Base-by-base conservation (phyloP, 108 stramenopile genomes). In the Stephanodiscus triporus region DNA sequence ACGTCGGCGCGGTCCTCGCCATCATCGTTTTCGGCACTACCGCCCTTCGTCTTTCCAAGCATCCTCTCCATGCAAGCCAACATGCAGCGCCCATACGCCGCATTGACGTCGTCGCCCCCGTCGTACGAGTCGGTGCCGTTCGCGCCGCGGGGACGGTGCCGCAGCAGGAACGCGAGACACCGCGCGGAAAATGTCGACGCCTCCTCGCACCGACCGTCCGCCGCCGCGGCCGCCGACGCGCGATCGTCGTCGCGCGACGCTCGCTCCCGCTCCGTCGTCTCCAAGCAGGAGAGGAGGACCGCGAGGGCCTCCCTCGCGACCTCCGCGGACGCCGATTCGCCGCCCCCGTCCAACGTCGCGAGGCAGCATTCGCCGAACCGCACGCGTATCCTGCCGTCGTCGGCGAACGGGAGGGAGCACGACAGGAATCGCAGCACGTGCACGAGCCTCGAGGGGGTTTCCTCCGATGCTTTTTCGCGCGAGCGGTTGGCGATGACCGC, bases 161-260 rank as follows among this genome's bases (percentile, higher is more conserved):
- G 87, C 9, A 89, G 63, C 38, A 89, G 68, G 54, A 76, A 88
- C 7, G 91, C 87, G 23, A 88, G 60, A 17, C 87, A 78, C n/a
- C 89, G 74, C 0, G 85, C 68, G n/a, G 87, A 80, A 70, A 87
- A 84, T 22, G 66, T 68, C 22, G 81, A 58, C 30, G 83, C 20
- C 23, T 78, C 70, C 42, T 70, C 68, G 22, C 23, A 0, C 4
- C 16, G 4, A 29, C 29, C 29, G 27, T n/a, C 27, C 27, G 27
- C 4, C 16, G 9, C 49, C 8, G 48, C 34, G 34, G 13, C 24
- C 9, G 7, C 32, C 23, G 27, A 13, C 2, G 11, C 48, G 49
- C 19, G 23, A 22, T 70, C 27, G 48, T 32, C 29, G 6, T 62
- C 30, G 1, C 10, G 6, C 36, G 11, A 24, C 19, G 50, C 45